Base-by-base conservation (phyloP, 768 basidiomycete species). In the Lentinula detonsa region DNA sequence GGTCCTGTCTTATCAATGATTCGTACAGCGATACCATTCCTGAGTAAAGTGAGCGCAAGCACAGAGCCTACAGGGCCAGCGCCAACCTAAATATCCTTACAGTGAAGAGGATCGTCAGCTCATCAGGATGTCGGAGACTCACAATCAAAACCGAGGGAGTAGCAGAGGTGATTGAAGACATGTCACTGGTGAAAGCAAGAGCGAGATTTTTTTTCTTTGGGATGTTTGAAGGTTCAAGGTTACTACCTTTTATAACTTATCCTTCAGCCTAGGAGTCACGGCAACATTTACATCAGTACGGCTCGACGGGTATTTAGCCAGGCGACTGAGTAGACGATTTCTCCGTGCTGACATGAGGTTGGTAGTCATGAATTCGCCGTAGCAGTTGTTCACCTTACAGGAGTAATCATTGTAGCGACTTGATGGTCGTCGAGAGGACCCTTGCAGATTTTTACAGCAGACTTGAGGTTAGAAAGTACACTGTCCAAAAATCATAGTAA, bases 51-150 rank as follows among this genome's bases (percentile, higher is more conserved):
- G 23, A 65, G 16, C 5, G 63, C 66, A 5, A 56, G 54, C 11
- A 56, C 54, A 28, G 40, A 43, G 13, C 63, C 65, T 42, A 61
- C 34, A 2, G 61, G 59, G 9, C 65, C 65, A 28, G 65, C 65
- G 28, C 65, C 64, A 37, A 55, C 65, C 64, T 65, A 43, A 10
- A n/a, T 10, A 23, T 48, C 1, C 8, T n/a, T 10, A 6, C 5
- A 31, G 11, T 16, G 10, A 13, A 5, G 7, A 15, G n/a, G 40
- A 11, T 18, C 34, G 13, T n/a, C 8, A 33, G 39, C 4, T 35
- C 16, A 3, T 18, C 16, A 56, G n/a, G 40, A 56, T 57, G 2
- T 55, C 53, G 40, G 35, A 56, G 37, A 23, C 16, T 49, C 10
- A n/a, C 18, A 28, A 34, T 23, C 21, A 61, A 39, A 56, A 61